Conservation (phyloP, 192 early-diverging fungal species). For the Coemansia sp. region DNA sequence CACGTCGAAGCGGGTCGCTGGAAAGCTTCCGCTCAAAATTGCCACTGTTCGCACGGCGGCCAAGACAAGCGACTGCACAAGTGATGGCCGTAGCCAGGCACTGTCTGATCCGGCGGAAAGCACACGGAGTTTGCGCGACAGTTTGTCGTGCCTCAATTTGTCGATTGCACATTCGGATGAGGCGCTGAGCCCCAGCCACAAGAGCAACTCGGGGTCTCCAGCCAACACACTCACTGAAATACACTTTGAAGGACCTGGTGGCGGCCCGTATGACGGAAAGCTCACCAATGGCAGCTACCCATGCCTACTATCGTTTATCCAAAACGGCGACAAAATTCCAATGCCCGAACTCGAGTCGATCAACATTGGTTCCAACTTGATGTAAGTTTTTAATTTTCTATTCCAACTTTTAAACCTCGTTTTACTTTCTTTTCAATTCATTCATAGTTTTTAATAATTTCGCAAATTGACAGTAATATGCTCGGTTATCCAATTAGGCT, state of each 20-base stretch:
- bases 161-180: conserved; percentile 44
- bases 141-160: conserved; percentile 43
- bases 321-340: conserved; percentile 49
- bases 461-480: neutral
- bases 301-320: conserved; percentile 42
- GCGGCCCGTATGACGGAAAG: conserved; percentile 8
- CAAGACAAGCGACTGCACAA: conserved; percentile 1
- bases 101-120: conserved; percentile 18
- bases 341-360: conserved; percentile 44
- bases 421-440: neutral
- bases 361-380: conserved; percentile 39
- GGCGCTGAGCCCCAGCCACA: neutral
- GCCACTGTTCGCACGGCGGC: conserved; percentile 36
- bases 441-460: neutral
- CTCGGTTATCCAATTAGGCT: neutral
- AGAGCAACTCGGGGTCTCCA: conserved; percentile 34
- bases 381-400: conserved; percentile 7
- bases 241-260: conserved; percentile 29
- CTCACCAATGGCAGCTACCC: conserved; percentile 29
- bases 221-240: conserved; percentile 48
- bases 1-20: conserved; percentile 24
- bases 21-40: conserved; percentile 46
- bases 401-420: neutral
- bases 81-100: conserved; percentile 6
- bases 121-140: conserved; percentile 38